A percentile compares a stretch with the other conserved stretches of the same genome.
phyloP scores from a whole-genome alignment of 495 filamentous ascomycete genomes.

The Hypoxylon subgilvum region DNA sequence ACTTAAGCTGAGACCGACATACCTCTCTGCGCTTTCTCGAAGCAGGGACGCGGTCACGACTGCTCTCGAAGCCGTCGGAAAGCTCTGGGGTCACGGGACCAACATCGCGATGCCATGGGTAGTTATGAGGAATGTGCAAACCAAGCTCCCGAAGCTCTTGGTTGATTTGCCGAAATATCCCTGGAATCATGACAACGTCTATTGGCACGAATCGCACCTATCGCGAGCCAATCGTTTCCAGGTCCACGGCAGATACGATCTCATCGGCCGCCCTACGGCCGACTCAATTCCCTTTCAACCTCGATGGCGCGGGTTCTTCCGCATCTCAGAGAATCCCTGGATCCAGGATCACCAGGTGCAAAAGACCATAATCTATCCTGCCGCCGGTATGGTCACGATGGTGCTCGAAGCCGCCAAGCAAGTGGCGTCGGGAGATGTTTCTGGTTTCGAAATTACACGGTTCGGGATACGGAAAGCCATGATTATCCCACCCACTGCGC shows the following conservation, averaged over 20 bases:
- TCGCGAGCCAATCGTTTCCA: slow-evolving; percentile 51
- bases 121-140: slow-evolving; percentile 28
- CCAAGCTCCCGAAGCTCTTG: slow-evolving; percentile 32
- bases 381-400: slow-evolving; percentile 57
- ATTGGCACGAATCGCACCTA: slow-evolving; percentile 51
- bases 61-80: slow-evolving; percentile 42
- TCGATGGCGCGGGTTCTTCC: slow-evolving; percentile 49
- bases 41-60: slow-evolving; percentile 38
- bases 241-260: slow-evolving; percentile 48
- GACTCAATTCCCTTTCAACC: slow-evolving; percentile 45
- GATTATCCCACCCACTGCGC: slow-evolving; percentile 38
- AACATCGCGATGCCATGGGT: slow-evolving; percentile 47
- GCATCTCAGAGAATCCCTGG: slow-evolving; percentile 52
- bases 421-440: slow-evolving; percentile 27
- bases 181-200: slow-evolving; percentile 52
- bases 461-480: slow-evolving; percentile 45
- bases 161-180: slow-evolving; percentile 46
- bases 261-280: slow-evolving; percentile 44
- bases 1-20: slow-evolving; percentile 17
- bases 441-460: slow-evolving; percentile 25
- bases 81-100: slow-evolving; percentile 46
- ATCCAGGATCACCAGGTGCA: slow-evolving; percentile 51
- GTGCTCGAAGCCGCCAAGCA: slow-evolving; percentile 56
- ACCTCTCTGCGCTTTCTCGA: slow-evolving; percentile 39
- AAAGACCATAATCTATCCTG: slow-evolving; percentile 53